Percentiles rank a stretch among this genome's conserved stretches.
These are phyloP conservation scores for Epichloe sp. DNA, from an alignment of 2,329 filamentous ascomycete species.

Conservation along the genomic window DNA sequence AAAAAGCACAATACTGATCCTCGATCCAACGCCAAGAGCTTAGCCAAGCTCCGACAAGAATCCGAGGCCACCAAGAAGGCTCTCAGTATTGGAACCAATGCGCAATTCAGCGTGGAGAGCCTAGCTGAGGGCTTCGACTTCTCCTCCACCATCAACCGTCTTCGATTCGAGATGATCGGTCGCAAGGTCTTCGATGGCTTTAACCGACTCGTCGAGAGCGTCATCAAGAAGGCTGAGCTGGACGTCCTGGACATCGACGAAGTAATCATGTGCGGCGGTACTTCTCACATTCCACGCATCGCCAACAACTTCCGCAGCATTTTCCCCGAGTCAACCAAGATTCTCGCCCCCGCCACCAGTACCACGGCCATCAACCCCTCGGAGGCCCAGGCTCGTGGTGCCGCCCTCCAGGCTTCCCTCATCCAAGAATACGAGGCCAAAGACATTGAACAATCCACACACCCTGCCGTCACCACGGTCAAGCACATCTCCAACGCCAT, in stretches of 20 bases:
- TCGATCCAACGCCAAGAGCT: constrained; percentile 61
- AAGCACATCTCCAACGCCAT: constrained; percentile 83
- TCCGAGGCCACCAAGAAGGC: constrained; percentile 86
- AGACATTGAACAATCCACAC: constrained; percentile 91
- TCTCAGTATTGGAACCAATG: constrained; percentile 75
- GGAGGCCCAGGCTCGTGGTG: constrained; percentile 76
- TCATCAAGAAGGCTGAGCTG: constrained; percentile 80
- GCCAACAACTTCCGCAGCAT: constrained; percentile 64
- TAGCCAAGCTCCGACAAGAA: constrained; percentile 89
- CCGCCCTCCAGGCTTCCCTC: constrained; percentile 86
- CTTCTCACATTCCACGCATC: constrained; percentile 86
- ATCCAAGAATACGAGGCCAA: constrained; percentile 89
- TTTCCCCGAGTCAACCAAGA: constrained; percentile 67
- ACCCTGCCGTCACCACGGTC: constrained; percentile 87
- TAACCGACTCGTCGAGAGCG: constrained; percentile 70
- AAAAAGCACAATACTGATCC: constrained; percentile 94
- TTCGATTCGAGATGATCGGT: constrained; percentile 81
- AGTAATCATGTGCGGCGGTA: constrained; percentile 85
- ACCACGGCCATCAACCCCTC: constrained; percentile 79
- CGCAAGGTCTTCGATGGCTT: constrained; percentile 82
- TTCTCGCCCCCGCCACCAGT: constrained; percentile 74
- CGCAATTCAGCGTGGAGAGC: constrained; percentile 85
- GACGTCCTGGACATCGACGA: constrained; percentile 90
- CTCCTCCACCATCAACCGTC: constrained; percentile 79
- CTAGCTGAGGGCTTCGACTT: constrained; percentile 84